These are phyloP conservation scores for Ettlia oleoabundans DNA, from an alignment of 139 green algal species.

Conservation along the genomic window DNA sequence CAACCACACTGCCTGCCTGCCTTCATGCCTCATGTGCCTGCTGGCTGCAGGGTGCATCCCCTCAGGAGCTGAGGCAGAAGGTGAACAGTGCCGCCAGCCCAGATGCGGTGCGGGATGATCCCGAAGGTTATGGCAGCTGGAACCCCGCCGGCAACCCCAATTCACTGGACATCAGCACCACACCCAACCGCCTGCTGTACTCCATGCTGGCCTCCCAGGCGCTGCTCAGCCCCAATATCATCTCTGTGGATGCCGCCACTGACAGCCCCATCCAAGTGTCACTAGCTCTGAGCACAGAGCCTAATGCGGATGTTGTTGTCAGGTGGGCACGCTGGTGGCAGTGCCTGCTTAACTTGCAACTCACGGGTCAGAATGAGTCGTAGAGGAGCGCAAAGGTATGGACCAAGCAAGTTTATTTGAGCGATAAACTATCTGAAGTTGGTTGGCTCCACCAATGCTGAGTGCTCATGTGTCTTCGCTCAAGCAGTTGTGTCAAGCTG, in stretches of 20 bases:
- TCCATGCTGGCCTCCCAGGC: conserved; percentile 38
- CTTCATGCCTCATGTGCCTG: not conserved
- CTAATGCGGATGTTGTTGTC: conserved; percentile 8
- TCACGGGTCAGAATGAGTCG: not conserved
- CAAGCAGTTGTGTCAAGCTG: not conserved
- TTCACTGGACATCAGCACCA: conserved; percentile 56
- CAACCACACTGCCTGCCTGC: not conserved
- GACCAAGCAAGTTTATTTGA: too few relatives aligned
- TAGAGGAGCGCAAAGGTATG: too few relatives aligned
- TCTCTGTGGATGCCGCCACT: not conserved
- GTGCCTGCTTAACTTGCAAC: too few relatives aligned
- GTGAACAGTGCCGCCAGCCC: conserved; percentile 40
- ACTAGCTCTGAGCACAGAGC: not conserved
- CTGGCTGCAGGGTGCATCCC: conserved; percentile 47
- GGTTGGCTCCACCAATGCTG: too few relatives aligned
- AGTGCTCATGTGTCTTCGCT: not conserved
- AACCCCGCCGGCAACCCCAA: not conserved
- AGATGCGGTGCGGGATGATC: conserved; percentile 43
- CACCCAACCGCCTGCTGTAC: conserved; percentile 59
- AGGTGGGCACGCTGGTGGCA: not conserved
- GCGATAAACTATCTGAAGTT: too few relatives aligned
- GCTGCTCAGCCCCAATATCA: not conserved
- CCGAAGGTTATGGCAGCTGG: conserved; percentile 50
- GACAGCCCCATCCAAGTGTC: not conserved
- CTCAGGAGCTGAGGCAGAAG: conserved; percentile 51